phyloP scores from a whole-genome alignment of 441 rosid species.

The Syzygium malaccense region DNA sequence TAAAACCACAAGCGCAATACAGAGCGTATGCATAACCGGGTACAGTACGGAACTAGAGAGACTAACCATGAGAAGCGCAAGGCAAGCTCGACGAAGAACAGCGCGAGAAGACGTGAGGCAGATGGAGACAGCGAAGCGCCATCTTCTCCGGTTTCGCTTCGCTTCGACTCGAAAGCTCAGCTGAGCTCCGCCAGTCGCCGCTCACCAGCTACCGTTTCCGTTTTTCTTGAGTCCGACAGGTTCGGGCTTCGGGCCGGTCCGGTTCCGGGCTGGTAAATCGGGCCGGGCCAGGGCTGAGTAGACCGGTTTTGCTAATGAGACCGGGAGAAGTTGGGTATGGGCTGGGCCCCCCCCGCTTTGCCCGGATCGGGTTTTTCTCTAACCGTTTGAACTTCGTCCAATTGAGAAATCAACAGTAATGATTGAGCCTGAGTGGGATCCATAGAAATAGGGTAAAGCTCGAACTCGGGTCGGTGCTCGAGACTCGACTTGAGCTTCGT shows the following conservation, averaged over 20 bases:
- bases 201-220: background rate
- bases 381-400: background rate
- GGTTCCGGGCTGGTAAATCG: no score
- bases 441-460: background rate
- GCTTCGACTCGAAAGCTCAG: background rate
- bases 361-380: background rate
- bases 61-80: background rate
- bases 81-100: background rate
- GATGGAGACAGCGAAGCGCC: background rate
- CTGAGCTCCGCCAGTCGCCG: background rate
- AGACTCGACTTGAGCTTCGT: background rate
- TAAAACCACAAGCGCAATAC: background rate
- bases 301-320: background rate
- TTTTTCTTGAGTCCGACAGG: background rate
- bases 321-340: no score
- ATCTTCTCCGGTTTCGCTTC: background rate
- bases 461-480: background rate
- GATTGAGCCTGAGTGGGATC: background rate
- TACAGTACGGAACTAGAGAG: background rate
- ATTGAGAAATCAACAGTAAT: background rate
- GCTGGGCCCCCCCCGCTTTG: no score
- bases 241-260: background rate
- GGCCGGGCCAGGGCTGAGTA: background rate
- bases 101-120: background rate
- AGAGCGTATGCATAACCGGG: background rate